Evolutionary conservation across 495 filamentous ascomycete genomes (phyloP).

Genomic region (Collariella sp.): DNA sequence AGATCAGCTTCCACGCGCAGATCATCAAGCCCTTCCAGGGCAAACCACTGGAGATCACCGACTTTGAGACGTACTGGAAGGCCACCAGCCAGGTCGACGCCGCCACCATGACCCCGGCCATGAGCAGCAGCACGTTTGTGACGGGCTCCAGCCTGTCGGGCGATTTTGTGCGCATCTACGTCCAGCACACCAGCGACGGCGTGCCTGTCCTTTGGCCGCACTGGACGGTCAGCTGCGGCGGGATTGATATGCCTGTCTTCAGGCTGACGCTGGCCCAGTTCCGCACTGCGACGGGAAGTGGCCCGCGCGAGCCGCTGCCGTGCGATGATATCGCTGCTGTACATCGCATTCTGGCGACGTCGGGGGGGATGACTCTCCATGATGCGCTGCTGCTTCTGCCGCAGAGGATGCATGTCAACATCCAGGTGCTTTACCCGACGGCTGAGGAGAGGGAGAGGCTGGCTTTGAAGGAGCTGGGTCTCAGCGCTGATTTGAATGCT

Average conservation of each 20-base stretch:
- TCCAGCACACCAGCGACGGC: conserved; percentile 81
- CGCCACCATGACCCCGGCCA: conserved; percentile 20
- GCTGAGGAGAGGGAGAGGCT: conserved; percentile 52
- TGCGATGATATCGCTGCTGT: conserved; percentile 53
- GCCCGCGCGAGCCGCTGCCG: conserved; percentile 32
- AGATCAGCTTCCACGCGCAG: conserved; percentile 86
- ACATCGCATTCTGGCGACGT: conserved; percentile 56
- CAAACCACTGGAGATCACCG: conserved; percentile 88
- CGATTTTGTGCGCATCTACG: conserved; percentile 82
- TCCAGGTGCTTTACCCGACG: conserved; percentile 80
- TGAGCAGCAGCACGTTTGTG: conserved; percentile 67
- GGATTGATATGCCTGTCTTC: conserved; percentile 71
- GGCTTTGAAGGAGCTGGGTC: conserved; percentile 50
- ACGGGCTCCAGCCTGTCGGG: conserved; percentile 92
- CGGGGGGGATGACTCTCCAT: conserved; percentile 61
- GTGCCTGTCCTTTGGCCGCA: conserved; percentile 78
- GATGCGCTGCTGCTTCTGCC: conserved; percentile 69
- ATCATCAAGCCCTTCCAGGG: conserved; percentile 95
- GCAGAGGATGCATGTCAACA: conserved; percentile 68
- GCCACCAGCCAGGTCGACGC: conserved; percentile 84
- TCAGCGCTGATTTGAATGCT: conserved; percentile 72
- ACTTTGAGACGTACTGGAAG: conserved; percentile 99
- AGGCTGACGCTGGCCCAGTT: conserved; percentile 70
- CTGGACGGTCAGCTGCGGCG: conserved; percentile 70
- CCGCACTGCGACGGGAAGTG: conserved; percentile 51